phyloP scores from a whole-genome alignment of 169 alveolate species.

The Plasmodium gonderi region DNA sequence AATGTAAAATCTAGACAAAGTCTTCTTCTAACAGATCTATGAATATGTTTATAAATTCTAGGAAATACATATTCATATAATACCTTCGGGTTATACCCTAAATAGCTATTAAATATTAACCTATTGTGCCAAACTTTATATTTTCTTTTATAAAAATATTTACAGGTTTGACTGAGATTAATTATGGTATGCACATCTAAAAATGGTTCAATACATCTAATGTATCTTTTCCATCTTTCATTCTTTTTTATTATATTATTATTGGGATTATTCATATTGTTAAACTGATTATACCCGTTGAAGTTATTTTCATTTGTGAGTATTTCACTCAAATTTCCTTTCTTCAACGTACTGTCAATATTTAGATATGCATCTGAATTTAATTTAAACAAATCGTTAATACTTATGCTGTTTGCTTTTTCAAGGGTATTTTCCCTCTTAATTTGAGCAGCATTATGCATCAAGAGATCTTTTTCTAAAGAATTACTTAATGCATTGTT shows the following conservation, averaged over 20 bases:
- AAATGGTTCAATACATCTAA: constrained; percentile 80
- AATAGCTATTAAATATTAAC: constrained; percentile 81
- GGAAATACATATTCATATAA: constrained; percentile 79
- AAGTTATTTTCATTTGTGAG: constrained; percentile 12
- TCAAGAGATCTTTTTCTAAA: background rate
- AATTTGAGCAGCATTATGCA: background rate
- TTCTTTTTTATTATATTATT: constrained; percentile 26
- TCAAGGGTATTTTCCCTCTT: constrained; percentile 40
- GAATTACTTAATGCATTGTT: background rate
- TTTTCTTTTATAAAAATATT: constrained; percentile 76
- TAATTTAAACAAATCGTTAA: constrained; percentile 50
- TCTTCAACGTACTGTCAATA: constrained; percentile 43
- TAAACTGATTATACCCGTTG: background rate
- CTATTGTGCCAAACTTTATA: constrained; percentile 77
- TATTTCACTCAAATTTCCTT: constrained; percentile 31
- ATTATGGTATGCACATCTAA: constrained; percentile 82
- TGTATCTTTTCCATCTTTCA: constrained; percentile 78
- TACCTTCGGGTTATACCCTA: constrained; percentile 80
- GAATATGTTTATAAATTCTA: constrained; percentile 67
- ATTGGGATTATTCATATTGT: background rate
- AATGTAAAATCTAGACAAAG: constrained; percentile 84
- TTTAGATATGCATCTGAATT: constrained; percentile 13
- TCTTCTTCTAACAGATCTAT: constrained; percentile 76
- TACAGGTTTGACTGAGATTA: constrained; percentile 84
- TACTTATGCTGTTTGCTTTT: constrained; percentile 30